Percentiles rank a stretch among this genome's conserved stretches.
These are phyloP conservation scores for Edaphochlamys debaryana DNA, from an alignment of 139 green algal genomes.

Conservation along the genomic window DNA sequence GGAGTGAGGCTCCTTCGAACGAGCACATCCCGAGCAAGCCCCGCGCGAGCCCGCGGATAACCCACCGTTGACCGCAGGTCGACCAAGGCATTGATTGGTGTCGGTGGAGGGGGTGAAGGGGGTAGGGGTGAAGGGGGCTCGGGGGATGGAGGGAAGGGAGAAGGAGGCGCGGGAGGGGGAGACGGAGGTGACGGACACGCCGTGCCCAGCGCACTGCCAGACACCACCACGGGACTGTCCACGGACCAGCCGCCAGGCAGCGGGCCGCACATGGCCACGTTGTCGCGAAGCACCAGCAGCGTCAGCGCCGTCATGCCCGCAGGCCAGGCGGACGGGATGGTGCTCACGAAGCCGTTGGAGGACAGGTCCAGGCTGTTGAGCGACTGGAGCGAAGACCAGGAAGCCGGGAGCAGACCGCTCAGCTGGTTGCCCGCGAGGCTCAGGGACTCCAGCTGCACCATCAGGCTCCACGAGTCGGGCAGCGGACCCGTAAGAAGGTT, in stretches of 20 bases:
- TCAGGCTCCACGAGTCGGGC: neutral
- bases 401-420: slow-evolving; percentile 24
- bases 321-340: neutral
- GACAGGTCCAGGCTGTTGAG: slow-evolving; percentile 24
- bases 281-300: neutral
- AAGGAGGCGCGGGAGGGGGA: neutral
- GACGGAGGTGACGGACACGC: neutral
- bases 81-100: neutral
- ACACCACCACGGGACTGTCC: neutral
- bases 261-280: neutral
- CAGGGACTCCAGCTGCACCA: slow-evolving; percentile 16
- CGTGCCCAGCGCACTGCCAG: neutral
- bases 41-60: too few relatives aligned
- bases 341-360: slow-evolving; percentile 20
- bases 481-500: slow-evolving; percentile 16
- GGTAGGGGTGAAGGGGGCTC: neutral
- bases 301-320: neutral
- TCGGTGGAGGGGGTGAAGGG: neutral
- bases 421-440: slow-evolving; percentile 46
- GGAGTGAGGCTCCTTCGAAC: too few relatives aligned
- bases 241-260: neutral
- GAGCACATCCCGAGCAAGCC: too few relatives aligned
- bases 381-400: neutral
- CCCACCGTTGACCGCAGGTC: neutral
- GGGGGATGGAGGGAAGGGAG: neutral